phyloP scores from a whole-genome alignment of 345 rosid genomes.

The Eucalyptus sp. region DNA sequence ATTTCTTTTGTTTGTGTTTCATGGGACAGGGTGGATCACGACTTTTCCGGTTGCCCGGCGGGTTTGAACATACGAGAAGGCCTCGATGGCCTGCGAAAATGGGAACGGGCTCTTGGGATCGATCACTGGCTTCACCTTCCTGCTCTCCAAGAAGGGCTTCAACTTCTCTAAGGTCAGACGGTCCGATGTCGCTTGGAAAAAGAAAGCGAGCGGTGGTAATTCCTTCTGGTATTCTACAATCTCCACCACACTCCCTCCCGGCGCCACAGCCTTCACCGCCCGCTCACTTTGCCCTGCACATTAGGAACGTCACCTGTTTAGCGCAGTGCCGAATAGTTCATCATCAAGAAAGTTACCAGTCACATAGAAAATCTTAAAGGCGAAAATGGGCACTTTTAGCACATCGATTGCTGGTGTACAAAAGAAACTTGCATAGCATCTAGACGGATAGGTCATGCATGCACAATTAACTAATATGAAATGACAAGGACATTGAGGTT shows the following conservation, averaged over 20 bases:
- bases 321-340: not conserved
- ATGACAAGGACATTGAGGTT: not conserved
- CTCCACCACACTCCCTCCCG: conserved; percentile 85
- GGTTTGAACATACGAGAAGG: conserved; percentile 68
- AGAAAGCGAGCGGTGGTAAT: conserved; percentile 64
- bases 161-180: conserved; percentile 61
- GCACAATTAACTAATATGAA: not conserved
- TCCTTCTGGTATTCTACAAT: conserved; percentile 34
- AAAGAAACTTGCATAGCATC: not conserved
- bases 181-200: conserved; percentile 66
- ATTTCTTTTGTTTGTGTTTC: not conserved
- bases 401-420: not conserved
- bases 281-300: conserved; percentile 63
- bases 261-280: conserved; percentile 72
- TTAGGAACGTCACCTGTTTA: not conserved
- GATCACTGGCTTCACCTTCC: conserved; percentile 61
- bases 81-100: conserved; percentile 45
- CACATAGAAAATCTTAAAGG: not conserved
- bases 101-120: conserved; percentile 80
- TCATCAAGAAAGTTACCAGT: not conserved
- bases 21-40: conserved; percentile 54
- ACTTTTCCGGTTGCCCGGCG: conserved; percentile 67
- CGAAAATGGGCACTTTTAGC: not conserved
- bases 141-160: conserved; percentile 64
- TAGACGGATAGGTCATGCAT: not conserved